Evolutionary conservation across 2,329 filamentous ascomycete species (phyloP).

Genomic region (Sporothrix curviconia): DNA sequence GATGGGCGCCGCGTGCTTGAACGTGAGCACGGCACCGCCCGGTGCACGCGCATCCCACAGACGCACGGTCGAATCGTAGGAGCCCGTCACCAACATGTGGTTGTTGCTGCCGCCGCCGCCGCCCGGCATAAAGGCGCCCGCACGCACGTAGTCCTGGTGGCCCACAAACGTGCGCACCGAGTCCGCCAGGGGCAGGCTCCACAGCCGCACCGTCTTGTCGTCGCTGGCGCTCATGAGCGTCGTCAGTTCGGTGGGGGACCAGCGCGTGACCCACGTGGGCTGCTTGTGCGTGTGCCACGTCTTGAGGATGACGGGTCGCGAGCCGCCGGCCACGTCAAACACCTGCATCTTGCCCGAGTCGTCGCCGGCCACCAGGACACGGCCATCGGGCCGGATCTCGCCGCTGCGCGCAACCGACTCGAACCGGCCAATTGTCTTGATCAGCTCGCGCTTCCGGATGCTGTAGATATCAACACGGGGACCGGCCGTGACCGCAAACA

Average conservation of each 20-base stretch:
- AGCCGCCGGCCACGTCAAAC: constrained; percentile 65
- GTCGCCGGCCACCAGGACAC: constrained; percentile 84
- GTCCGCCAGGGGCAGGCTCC: constrained; percentile 80
- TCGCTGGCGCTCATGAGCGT: constrained; percentile 84
- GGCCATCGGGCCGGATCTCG: constrained; percentile 80
- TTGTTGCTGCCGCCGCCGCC: constrained; percentile 30
- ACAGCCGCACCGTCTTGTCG: constrained; percentile 85
- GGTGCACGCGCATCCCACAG: constrained; percentile 85
- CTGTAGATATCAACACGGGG: constrained; percentile 92
- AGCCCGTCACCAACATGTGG: constrained; percentile 78
- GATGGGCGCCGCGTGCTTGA: constrained; percentile 86
- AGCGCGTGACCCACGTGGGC: constrained; percentile 85
- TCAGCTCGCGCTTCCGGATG: constrained; percentile 78
- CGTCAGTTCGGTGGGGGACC: constrained; percentile 84
- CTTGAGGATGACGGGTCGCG: constrained; percentile 81
- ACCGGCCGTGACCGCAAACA: constrained; percentile 91
- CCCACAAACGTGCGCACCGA: constrained; percentile 74
- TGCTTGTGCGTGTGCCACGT: constrained; percentile 94
- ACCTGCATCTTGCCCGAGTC: constrained; percentile 90
- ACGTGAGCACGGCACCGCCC: constrained; percentile 70
- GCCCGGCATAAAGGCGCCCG: constrained; percentile 76
- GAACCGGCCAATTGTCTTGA: constrained; percentile 93
- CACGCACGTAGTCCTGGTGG: constrained; percentile 87
- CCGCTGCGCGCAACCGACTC: constrained; percentile 85
- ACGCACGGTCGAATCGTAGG: constrained; percentile 89